Conservation (phyloP, 2,329 filamentous ascomycete genomes). For the Diaporthe australafricana region DNA sequence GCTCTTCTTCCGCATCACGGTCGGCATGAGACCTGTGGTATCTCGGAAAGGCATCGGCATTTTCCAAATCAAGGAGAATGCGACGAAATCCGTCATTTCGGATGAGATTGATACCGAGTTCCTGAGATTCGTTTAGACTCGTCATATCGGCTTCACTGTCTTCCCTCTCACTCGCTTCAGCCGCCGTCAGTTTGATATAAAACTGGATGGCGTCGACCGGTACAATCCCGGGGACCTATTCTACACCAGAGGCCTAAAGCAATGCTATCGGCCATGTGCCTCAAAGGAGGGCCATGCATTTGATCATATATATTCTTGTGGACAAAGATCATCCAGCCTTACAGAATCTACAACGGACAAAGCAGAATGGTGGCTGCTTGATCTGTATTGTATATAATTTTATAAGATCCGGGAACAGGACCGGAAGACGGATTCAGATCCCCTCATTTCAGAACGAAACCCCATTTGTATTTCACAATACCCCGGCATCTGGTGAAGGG, state of each 20-base stretch:
- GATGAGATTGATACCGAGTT: constrained; percentile 15
- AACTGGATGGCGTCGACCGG: neutral
- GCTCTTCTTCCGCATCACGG: constrained; percentile 15
- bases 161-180: too few species aligned
- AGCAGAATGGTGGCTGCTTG: too few species aligned
- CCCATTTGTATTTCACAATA: too few species aligned
- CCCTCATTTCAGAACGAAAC: too few species aligned
- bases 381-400: too few species aligned
- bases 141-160: neutral
- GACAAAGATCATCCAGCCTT: too few species aligned
- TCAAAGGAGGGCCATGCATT: neutral
- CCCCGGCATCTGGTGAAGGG: too few species aligned
- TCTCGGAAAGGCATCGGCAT: neutral
- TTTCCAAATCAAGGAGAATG: constrained; percentile 13
- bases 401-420: too few species aligned
- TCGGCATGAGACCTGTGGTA: constrained; percentile 10
- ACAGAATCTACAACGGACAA: too few species aligned
- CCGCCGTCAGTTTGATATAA: too few species aligned
- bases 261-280: neutral
- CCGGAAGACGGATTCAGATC: too few species aligned
- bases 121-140: neutral
- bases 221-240: neutral
- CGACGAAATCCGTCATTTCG: constrained; percentile 22
- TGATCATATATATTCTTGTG: too few species aligned
- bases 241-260: neutral